These are phyloP conservation scores for Xerocomellus dryophilus DNA, from an alignment of 768 basidiomycete species.

Conservation along the genomic window DNA sequence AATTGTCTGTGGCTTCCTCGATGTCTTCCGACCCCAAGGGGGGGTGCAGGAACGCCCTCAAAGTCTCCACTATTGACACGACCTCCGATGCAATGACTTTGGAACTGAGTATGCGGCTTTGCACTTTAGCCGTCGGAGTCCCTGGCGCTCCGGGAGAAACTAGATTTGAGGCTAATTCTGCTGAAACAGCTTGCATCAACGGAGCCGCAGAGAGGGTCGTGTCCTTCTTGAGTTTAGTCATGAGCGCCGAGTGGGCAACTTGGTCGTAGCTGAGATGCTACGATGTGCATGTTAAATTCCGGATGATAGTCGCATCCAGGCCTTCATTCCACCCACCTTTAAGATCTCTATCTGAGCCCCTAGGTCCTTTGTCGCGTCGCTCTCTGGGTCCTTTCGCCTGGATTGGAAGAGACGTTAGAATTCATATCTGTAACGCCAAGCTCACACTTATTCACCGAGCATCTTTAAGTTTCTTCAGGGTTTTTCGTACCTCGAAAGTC, in stretches of 20 bases:
- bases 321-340: conserved; percentile 49
- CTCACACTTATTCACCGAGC: conserved; percentile 47
- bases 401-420: not conserved
- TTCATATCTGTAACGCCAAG: not conserved
- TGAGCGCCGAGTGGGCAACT: conserved; percentile 63
- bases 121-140: conserved; percentile 54
- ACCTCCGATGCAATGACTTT: conserved; percentile 67
- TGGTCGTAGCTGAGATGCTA: conserved; percentile 59
- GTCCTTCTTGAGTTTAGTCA: conserved; percentile 73
- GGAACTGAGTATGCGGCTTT: conserved; percentile 72
- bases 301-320: not conserved
- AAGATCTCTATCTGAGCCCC: conserved; percentile 60
- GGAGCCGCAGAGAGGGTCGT: conserved; percentile 49
- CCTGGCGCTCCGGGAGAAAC: conserved; percentile 38
- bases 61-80: conserved; percentile 44
- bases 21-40: conserved; percentile 13
- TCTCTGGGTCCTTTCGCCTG: conserved; percentile 38
- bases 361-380: conserved; percentile 44
- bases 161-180: conserved; percentile 41
- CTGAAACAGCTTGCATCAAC: conserved; percentile 44
- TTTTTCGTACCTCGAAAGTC: conserved; percentile 73
- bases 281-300: not conserved
- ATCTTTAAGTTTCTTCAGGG: conserved; percentile 78
- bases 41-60: conserved; percentile 44
- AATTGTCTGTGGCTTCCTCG: conserved; percentile 10